Evolutionary conservation across 2,329 filamentous ascomycete genomes (phyloP), one percentile per base, ranked within the genome.

Genomic region (Alternaria burnsii): DNA sequence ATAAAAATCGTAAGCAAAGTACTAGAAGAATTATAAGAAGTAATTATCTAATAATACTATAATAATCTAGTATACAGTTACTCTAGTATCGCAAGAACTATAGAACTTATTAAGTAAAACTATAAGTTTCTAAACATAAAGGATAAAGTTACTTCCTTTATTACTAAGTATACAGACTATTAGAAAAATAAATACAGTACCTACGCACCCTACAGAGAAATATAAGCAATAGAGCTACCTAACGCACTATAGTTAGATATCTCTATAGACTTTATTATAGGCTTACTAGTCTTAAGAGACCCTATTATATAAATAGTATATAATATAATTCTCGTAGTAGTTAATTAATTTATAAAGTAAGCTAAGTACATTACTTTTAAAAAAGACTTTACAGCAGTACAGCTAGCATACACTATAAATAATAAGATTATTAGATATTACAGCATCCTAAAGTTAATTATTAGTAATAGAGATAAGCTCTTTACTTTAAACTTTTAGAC

Each of bases 161-260:
- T 60, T 11, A 44, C 55, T 3, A 50, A 53, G 22, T 63, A 40
- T 28, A 28, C 22, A 26, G 32, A 58, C 22, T 64, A 40, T 34
- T 16, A 57, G 24, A 54, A 44, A n/a, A 64, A 63, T 42, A 63
- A 56, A 22, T n/a, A 57, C n/a, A 57, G 55, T 32, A 63, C 43
- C 9, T 22, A 58, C 30, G 36, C 24, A 51, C 47, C 26, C 2
- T 57, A 64, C 30, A 36, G 54, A 54, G 52, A 61, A 41, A 56
- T 63, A 18, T 41, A 63, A 42, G 44, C 42, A 22, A 5, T 61
- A 30, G 41, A 56, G 24, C 32, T 64, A 38, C 61, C 38, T 30
- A 41, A 43, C 3, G 24, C 26, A 59, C 50, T 36, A 16, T 64
- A 28, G 59, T 26, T 10, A 30, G 51, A 64, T 14, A 58, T 64